Evolutionary conservation across 352 stramenopile species (phyloP), one percentile per base, ranked within the genome.

Genomic region (Peronospora tabacina): DNA sequence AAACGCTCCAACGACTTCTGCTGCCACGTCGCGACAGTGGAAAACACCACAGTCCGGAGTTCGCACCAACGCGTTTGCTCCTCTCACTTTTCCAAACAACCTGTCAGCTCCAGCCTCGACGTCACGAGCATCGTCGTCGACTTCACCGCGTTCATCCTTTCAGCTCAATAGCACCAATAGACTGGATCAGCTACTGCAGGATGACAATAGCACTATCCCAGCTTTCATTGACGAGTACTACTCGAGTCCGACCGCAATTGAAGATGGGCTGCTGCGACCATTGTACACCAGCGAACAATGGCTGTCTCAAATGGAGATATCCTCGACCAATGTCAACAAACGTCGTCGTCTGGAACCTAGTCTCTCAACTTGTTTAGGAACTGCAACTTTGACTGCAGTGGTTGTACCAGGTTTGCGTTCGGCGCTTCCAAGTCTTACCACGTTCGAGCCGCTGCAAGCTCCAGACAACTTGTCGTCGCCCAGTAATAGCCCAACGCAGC

Each of bases 151-250:
- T 29, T 49, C 58, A 15, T 43, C 43, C n/a, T 52, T 55, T 32
- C 52, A 62, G 22, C 32, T 48, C 26, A 66, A 47, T 13, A 49
- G 19, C 44, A 30, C 49, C 17, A 63, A 13, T 29, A 65, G 63
- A 45, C 55, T 85, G 38, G 72, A 87, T 13, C 72, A 85, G 44
- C 49, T 87, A 6, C 63, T 85, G 1, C 77, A 85, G 32, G 74
- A 87, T n/a, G 71, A 85, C 3, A 55, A 12, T 57, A 71, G 9
- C 51, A 73, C 30, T 44, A 72, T 53, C 36, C 79, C 26, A 36
- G 63, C 24, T 30, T 66, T 61, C 19, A 44, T 72, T 8, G 72
- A 81, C 41, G 67, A 61, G 36, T 70, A 71, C 44, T 83, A 83
- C 54, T 59, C 67, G 7, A 85, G 72, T 32, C 68, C 72, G 0